A percentile compares a stretch with the other conserved stretches of the same genome.
These are phyloP conservation scores for Litchi chinensis DNA, from an alignment of 345 rosid species.

Conservation along the genomic window DNA sequence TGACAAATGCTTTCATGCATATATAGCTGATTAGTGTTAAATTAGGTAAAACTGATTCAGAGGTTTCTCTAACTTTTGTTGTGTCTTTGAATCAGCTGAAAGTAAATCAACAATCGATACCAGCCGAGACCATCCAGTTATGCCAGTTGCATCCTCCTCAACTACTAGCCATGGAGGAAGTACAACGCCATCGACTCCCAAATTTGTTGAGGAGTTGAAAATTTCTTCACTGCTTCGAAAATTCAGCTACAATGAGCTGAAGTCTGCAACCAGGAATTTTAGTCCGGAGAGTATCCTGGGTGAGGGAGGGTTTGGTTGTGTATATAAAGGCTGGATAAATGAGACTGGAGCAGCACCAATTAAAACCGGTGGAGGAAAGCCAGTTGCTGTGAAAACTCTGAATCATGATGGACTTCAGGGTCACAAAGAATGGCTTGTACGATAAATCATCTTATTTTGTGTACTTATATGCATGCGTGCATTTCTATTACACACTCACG, in stretches of 20 bases:
- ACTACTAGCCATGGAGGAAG: constrained; percentile 40
- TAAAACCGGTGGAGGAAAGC: constrained; percentile 45
- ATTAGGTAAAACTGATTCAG: not conserved
- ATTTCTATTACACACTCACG: not conserved
- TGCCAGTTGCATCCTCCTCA: constrained; percentile 32
- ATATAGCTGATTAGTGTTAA: not conserved
- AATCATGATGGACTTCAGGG: constrained; percentile 62
- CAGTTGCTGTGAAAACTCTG: constrained; percentile 56
- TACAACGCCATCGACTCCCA: constrained; percentile 35
- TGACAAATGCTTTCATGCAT: not conserved
- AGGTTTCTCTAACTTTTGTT: not conserved
- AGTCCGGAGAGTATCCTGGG: constrained; percentile 44
- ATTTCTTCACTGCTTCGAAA: constrained; percentile 42
- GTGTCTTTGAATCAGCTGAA: constrained; percentile 27
- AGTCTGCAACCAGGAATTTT: constrained; percentile 38
- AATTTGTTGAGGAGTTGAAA: constrained; percentile 32
- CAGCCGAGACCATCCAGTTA: constrained; percentile 36
- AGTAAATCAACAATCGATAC: constrained; percentile 38
- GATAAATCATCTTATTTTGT: constrained; percentile 14
- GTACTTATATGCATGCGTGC: not conserved
- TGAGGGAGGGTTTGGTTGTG: constrained; percentile 58
- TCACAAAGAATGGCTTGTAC: constrained; percentile 68
- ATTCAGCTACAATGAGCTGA: constrained; percentile 43
- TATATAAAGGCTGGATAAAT: constrained; percentile 56
- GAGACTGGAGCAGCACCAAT: constrained; percentile 38